Conservation (phyloP, 768 basidiomycete genomes). For the Nevesoporus exiguus region DNA sequence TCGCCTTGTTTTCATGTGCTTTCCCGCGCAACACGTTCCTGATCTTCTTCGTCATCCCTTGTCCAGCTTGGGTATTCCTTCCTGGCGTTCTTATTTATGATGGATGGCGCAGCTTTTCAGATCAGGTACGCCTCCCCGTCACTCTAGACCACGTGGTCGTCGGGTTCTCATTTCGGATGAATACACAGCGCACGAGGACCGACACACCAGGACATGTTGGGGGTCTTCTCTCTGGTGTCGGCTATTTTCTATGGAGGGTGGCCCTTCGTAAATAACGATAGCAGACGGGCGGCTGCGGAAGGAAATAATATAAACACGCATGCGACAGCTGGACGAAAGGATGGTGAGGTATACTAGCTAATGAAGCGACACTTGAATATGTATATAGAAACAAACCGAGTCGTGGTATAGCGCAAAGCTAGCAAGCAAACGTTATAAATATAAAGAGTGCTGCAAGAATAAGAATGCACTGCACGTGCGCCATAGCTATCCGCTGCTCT, state of each 20-base stretch:
- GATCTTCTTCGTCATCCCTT: slow-evolving; percentile 72
- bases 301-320: slow-evolving; percentile 9
- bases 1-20: slow-evolving; percentile 70
- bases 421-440: neutral
- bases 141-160: neutral
- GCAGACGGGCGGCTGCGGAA: neutral
- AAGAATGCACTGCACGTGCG: neutral
- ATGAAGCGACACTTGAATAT: slow-evolving; percentile 3
- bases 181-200: slow-evolving; percentile 44
- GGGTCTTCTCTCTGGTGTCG: slow-evolving; percentile 59
- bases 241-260: slow-evolving; percentile 42
- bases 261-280: slow-evolving; percentile 28
- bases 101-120: slow-evolving; percentile 33
- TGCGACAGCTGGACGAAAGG: slow-evolving; percentile 3
- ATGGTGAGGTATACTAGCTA: slow-evolving; percentile 11
- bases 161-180: neutral
- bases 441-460: neutral
- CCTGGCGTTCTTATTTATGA: slow-evolving; percentile 49
- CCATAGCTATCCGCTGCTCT: slow-evolving; percentile 7
- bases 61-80: slow-evolving; percentile 76
- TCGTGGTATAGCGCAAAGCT: slow-evolving; percentile 4
- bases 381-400: slow-evolving; percentile 16
- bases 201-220: slow-evolving; percentile 70
- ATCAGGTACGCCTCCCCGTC: slow-evolving; percentile 29
- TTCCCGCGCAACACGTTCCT: slow-evolving; percentile 64